Conservation (phyloP, 306 rosid genomes). For the Clitoria ternatea region DNA sequence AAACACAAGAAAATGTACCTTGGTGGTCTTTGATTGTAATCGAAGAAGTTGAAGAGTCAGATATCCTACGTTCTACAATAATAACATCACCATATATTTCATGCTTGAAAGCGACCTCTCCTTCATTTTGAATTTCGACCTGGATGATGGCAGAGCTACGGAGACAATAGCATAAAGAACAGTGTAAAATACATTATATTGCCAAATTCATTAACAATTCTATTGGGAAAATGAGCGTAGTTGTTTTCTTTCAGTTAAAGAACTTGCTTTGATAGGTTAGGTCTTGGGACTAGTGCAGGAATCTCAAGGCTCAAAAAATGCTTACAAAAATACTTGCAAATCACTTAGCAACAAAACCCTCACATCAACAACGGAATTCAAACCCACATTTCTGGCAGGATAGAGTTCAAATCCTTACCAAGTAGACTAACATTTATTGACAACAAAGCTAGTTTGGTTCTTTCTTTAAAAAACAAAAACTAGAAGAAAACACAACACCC, state of each 20-base stretch:
- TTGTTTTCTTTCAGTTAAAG: too few species aligned
- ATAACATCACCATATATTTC: constrained; percentile 62
- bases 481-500: not conserved
- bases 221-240: not conserved
- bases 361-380: too few species aligned
- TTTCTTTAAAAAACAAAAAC: not conserved
- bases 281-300: too few species aligned
- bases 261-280: too few species aligned
- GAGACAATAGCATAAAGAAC: constrained; percentile 16
- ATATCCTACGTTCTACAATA: constrained; percentile 68
- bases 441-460: not conserved
- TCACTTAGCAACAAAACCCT: too few species aligned
- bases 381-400: too few species aligned
- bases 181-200: not conserved
- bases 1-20: constrained; percentile 41
- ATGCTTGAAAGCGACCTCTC: constrained; percentile 90
- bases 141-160: constrained; percentile 69
- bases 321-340: too few species aligned
- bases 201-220: not conserved
- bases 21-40: constrained; percentile 60
- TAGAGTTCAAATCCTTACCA: too few species aligned
- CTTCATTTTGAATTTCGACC: constrained; percentile 74
- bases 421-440: too few species aligned
- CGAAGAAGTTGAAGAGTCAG: constrained; percentile 54
- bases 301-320: too few species aligned